Evolutionary conservation across 441 rosid species (phyloP), one percentile per base, ranked within the genome.

Genomic region (Melastoma candidum): DNA sequence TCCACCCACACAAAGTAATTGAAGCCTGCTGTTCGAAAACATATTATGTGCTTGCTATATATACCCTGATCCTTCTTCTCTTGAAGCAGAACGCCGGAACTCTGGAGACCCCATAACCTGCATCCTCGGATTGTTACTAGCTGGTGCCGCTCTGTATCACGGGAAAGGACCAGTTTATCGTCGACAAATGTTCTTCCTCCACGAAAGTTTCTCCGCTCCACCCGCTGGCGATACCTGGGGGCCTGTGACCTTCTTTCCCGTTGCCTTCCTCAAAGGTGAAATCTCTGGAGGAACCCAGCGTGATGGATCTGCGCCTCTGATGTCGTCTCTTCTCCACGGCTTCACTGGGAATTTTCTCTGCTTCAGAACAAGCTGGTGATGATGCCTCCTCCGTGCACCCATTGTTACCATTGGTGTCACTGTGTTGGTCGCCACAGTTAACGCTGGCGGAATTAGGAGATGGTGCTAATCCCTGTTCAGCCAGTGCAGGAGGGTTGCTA

Each of bases 101-200:
- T 17, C 22, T 17, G 58, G 44, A 48, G 59, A 29, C 2, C 17
- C 7, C 47, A 51, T 7, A 24, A 46, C 51, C 24, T 46, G 60
- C 29, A 11, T 43, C 49, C 54, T 29, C 36, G 36, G 36, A 29
- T 29, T 17, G 22, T 43, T 32, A 60, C 71, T 78, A 76, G 63
- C 74, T 73, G n/a, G 77, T 71, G 63, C 84, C 69, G 56, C 93
- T 66, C 59, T 82, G 93, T 64, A 80, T 60, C 73, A 83, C 66
- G 14, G 90, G 98, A 74, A 90, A 84, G 13, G 96, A 81, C 98
- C 98, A 90, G 12, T 62, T 62, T 47, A 47, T 58, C 10, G 53
- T 49, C 41, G 26, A 12, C 44, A 27, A 53, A 43, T 26, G 48
- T 11, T 54, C 54, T 45, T 60, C 59, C 1, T 36, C 66, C 10